Percentiles rank a stretch among this genome's conserved stretches.
Conservation (phyloP, 768 basidiomycete species). For the Gloeopeniophorella convolvens region DNA sequence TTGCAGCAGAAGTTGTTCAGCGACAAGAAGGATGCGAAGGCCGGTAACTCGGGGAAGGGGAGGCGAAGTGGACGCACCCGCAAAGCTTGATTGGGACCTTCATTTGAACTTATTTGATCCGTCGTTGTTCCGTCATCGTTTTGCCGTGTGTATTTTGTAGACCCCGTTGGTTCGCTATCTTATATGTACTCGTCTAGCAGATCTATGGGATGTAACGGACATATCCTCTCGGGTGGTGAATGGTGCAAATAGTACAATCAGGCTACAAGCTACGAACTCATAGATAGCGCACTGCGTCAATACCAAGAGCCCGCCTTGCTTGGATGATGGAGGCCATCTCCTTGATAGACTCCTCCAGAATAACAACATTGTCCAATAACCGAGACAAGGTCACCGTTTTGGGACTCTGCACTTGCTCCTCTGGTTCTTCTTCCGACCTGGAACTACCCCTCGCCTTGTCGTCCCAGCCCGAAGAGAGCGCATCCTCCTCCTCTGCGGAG, state of each 20-base stretch:
- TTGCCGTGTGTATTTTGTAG: not conserved
- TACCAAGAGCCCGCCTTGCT: constrained; percentile 75
- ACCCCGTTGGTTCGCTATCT: not conserved
- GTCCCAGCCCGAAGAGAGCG: constrained; percentile 51
- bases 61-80: constrained; percentile 11
- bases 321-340: constrained; percentile 83
- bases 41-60: constrained; percentile 10
- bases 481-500: constrained; percentile 62
- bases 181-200: constrained; percentile 9
- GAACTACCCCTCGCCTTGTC: constrained; percentile 23
- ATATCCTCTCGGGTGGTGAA: not conserved
- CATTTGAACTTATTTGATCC: too few relatives aligned
- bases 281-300: constrained; percentile 74
- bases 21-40: constrained; percentile 32
- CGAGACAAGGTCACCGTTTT: constrained; percentile 67
- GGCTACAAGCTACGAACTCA: constrained; percentile 26
- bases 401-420: constrained; percentile 27
- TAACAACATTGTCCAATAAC: constrained; percentile 88
- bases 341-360: constrained; percentile 92
- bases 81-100: constrained; percentile 8
- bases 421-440: constrained; percentile 24
- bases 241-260: not conserved
- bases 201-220: constrained; percentile 2
- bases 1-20: constrained; percentile 52
- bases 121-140: not conserved